These are phyloP conservation scores for Rosellinia necatrix DNA, from an alignment of 2,329 filamentous ascomycete genomes.

Conservation along the genomic window DNA sequence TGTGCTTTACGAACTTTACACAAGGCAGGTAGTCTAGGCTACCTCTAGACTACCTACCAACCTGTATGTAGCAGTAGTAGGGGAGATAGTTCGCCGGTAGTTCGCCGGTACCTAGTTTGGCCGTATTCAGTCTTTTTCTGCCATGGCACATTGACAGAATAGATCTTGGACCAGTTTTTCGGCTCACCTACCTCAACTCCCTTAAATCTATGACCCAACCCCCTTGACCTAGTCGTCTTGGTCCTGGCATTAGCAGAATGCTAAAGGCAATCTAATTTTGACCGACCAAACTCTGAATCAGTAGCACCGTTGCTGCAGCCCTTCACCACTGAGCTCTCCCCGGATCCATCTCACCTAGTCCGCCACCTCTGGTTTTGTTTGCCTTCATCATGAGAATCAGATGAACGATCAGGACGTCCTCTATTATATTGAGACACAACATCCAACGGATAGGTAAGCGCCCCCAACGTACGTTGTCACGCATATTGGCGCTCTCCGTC, in stretches of 20 bases:
- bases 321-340: background rate
- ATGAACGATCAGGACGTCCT: constrained; percentile 1
- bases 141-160: too few species aligned
- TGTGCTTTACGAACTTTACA: background rate
- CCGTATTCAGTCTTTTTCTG: background rate
- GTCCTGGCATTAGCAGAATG: constrained; percentile 17
- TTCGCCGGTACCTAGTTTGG: background rate
- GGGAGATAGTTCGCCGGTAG: background rate
- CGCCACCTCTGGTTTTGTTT: constrained; percentile 1
- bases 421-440: background rate
- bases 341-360: background rate
- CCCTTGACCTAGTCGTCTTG: constrained; percentile 11
- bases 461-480: constrained; percentile 1
- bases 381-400: background rate
- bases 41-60: background rate
- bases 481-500: background rate
- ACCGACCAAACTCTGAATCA: constrained; percentile 15
- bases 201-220: constrained; percentile 23
- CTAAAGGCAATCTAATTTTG: constrained; percentile 16
- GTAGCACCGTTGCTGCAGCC: constrained; percentile 1
- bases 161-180: too few species aligned
- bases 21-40: background rate
- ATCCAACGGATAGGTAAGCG: constrained; percentile 3
- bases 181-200: too few species aligned
- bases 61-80: too few species aligned